Evolutionary conservation across 2,329 filamentous ascomycete species (phyloP).

Genomic region (Nothophaeocryptopus gaeumannii): DNA sequence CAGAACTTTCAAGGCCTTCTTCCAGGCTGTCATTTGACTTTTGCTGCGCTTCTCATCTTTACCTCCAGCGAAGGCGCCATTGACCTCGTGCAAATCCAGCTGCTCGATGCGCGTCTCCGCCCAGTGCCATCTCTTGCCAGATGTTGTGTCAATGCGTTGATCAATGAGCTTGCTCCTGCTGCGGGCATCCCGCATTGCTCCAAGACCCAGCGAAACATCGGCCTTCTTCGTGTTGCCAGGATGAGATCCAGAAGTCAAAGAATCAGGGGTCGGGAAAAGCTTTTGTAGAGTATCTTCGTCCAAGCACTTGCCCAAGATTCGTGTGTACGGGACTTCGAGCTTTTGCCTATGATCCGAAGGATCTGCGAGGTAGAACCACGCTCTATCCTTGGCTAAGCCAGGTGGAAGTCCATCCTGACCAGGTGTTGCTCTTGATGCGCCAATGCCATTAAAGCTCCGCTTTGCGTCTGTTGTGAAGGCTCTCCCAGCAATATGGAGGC

Average conservation of each 20-base stretch:
- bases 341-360: slow-evolving; percentile 39
- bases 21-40: slow-evolving; percentile 26
- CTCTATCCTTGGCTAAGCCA: slow-evolving; percentile 41
- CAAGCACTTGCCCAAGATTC: slow-evolving; percentile 54
- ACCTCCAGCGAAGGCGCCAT: slow-evolving; percentile 19
- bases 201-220: slow-evolving; percentile 40
- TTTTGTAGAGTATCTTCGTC: slow-evolving; percentile 50
- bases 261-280: slow-evolving; percentile 40
- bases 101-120: slow-evolving; percentile 56
- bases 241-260: slow-evolving; percentile 10
- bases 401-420: slow-evolving; percentile 15
- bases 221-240: slow-evolving; percentile 19
- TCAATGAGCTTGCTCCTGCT: slow-evolving; percentile 48
- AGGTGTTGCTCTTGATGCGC: slow-evolving; percentile 23
- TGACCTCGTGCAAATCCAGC: slow-evolving; percentile 46
- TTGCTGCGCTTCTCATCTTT: slow-evolving; percentile 20
- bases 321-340: slow-evolving; percentile 47
- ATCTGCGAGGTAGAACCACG: slow-evolving; percentile 52
- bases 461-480: slow-evolving; percentile 44
- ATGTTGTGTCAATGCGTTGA: slow-evolving; percentile 41
- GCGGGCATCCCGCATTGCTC: slow-evolving; percentile 47
- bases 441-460: slow-evolving; percentile 33
- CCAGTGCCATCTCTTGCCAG: slow-evolving; percentile 54
- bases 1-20: slow-evolving; percentile 27
- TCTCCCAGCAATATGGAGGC: slow-evolving; percentile 50